Evolutionary conservation across 176 grass and related monocot species (phyloP), one percentile per base, ranked within the genome.

Genomic region (Triticum dicoccoides): DNA sequence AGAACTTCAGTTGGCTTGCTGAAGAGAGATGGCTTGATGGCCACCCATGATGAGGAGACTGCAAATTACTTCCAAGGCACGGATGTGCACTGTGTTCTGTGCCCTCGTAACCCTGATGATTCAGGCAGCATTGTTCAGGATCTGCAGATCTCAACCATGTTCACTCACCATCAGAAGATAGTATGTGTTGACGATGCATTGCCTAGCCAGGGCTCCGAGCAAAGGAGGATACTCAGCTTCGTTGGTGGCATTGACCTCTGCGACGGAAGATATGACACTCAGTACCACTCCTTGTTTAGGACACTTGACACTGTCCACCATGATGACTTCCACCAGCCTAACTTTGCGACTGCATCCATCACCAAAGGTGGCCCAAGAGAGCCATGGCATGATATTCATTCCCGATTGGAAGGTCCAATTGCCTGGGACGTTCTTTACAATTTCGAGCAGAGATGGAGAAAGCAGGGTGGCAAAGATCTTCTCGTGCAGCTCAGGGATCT

Each of bases 351-450:
- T 45, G 67, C 34, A 65, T 91, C 92, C 4, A 83, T 93, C 73
- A 77, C 15, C 9, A 88, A 88, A 41, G 92, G 92, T 76, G 92
- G 92, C 18, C 89, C 92, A 13, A 90, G 92, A 65, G 92, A 93
- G 62, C 92, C 92, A 39, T 93, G 92, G 92, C 92, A 93, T 76
- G 92, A 93, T 85, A 91, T 88, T 10, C 92, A 93, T 73, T 86
- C 86, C n/a, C 89, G 83, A 15, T 24, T 93, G 35, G 89, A 93
- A 84, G 92, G 92, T 11, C 75, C 92, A n/a, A 82, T 88, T 64
- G 89, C 92, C 47, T 93, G 88, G 92, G 92, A 93, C 44, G 92
- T 93, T 47, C 86, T 93, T 27, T 91, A 86, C 92, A 93, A 93
- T 85, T 93, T 93, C 24, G 92, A 93, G 86, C 92, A 93, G 89